Evolutionary conservation across 164 flowering plant species (phyloP), one percentile per base, ranked within the genome.

Genomic region (Tetrastigma voinierianum): DNA sequence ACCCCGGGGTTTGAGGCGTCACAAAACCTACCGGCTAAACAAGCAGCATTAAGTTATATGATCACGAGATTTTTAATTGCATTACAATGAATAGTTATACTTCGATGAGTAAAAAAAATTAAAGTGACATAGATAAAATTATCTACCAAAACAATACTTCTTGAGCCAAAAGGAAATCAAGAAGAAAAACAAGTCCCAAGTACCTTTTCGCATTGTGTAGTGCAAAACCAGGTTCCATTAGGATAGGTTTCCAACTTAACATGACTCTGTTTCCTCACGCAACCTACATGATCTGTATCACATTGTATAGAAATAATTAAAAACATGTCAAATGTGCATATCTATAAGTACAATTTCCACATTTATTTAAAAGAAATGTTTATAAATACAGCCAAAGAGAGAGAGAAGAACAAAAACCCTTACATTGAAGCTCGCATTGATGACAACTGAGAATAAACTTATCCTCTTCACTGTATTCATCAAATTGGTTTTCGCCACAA

Each of bases 161-260:
- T 32, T 32, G 0, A 32, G 40, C 5, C 40, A 32, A 32, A 32
- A 32, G 40, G 40, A 32, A 32, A 32, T 32, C 6, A 16, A 23
- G 51, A 51, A 43, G 12, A 15, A 40, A 14, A 46, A 40, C 15
- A 10, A 14, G 51, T 12, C 11, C 48, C 0, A 56, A 40, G 45
- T 78, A 85, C 92, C 78, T 77, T 64, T 61, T 77, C 73, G 62
- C 98, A 92, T 21, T 57, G 66, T 57, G 64, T 77, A 66, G 83
- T 72, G 75, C 98, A 92, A 66, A 87, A 90, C 89, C 86, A 81
- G 59, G 70, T 64, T 52, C 73, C 80, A 32, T 65, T 48, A 16
- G 77, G 62, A 52, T 21, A 45, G 58, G 20, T n/a, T 15, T 73
- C 65, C 59, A 67, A 59, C 24, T 55, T 62, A 13, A 9, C 14